A percentile compares a stretch with the other conserved stretches of the same genome.
Conservation (phyloP, 257 asterid genomes). For the Penstemon barbatus region DNA sequence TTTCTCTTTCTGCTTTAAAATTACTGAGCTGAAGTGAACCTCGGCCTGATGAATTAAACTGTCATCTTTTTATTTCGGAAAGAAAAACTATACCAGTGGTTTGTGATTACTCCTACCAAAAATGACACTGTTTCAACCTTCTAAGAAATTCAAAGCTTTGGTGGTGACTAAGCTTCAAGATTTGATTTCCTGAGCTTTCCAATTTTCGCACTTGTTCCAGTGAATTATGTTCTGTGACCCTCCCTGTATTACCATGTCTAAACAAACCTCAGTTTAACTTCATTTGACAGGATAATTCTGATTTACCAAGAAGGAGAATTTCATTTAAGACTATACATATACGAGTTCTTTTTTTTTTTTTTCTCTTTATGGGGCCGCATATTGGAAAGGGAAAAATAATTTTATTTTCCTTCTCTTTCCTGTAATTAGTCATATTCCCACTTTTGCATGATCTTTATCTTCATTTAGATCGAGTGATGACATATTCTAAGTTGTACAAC, state of each 20-base stretch:
- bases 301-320: neutral
- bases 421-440: neutral
- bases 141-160: neutral
- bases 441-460: neutral
- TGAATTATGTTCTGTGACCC: neutral
- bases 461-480: constrained; percentile 15
- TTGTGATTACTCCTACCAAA: constrained; percentile 14
- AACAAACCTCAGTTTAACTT: neutral
- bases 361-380: neutral
- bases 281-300: neutral
- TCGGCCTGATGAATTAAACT: constrained; percentile 9
- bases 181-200: constrained; percentile 9
- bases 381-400: neutral
- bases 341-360: neutral
- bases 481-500: neutral
- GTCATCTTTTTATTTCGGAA: neutral
- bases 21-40: neutral
- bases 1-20: constrained; percentile 4
- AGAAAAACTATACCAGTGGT: neutral
- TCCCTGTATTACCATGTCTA: neutral
- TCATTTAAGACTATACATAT: neutral
- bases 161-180: constrained; percentile 8
- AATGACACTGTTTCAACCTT: neutral
- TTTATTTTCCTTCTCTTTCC: constrained; percentile 1
- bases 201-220: neutral